Evolutionary conservation across 192 early-diverging fungal genomes (phyloP).

Genomic region (Kickxella alabastrina): DNA sequence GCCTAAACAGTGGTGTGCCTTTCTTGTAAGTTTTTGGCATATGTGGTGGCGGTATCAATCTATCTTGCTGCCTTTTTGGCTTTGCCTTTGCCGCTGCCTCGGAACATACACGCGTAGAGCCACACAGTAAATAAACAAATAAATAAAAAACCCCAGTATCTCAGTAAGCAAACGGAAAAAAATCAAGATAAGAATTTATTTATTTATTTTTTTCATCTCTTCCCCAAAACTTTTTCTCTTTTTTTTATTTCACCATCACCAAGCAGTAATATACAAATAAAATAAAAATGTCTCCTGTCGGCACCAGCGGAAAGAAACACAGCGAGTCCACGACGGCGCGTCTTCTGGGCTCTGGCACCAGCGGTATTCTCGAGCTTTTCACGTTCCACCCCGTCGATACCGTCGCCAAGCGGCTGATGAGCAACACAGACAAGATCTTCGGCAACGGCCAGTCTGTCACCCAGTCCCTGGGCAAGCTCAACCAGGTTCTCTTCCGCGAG

Average conservation of each 20-base stretch:
- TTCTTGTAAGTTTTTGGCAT: too few species aligned
- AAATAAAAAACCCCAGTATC: too few species aligned
- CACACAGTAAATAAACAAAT: too few species aligned
- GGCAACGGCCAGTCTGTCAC: constrained; percentile 60
- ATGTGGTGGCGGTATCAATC: too few species aligned
- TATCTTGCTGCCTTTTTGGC: too few species aligned
- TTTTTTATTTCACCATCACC: neutral
- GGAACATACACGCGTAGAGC: too few species aligned
- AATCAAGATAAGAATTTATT: too few species aligned
- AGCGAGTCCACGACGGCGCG: constrained; percentile 87
- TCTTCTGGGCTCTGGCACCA: constrained; percentile 82
- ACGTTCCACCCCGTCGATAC: constrained; percentile 99
- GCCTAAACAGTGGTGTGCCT: too few species aligned
- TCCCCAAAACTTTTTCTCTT: neutral
- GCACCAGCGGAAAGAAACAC: constrained; percentile 58
- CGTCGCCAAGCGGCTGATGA: constrained; percentile 98
- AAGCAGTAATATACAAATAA: neutral
- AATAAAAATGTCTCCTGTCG: constrained; percentile 38
- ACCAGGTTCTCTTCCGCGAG: constrained; percentile 90
- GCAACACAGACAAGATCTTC: constrained; percentile 78
- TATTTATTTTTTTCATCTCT: constrained; percentile 1
- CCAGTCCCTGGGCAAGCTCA: constrained; percentile 65
- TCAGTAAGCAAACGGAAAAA: too few species aligned
- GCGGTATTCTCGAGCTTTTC: constrained; percentile 92
- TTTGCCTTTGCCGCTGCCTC: too few species aligned